Conservation (phyloP, 148 eudicot species). For the Diospyros kaki region DNA sequence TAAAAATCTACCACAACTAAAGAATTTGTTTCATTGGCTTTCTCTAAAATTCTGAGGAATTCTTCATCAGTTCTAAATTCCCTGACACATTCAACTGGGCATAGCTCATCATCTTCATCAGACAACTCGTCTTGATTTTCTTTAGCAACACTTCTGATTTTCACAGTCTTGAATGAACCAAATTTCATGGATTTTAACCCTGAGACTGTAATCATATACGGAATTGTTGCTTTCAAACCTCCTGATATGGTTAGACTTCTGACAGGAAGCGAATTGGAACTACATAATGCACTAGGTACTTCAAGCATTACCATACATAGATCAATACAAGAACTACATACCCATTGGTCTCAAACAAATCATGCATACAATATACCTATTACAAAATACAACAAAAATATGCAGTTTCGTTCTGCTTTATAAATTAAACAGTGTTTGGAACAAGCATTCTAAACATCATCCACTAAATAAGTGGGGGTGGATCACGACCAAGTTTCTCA, state of each 20-base stretch:
- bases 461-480: too few relatives aligned
- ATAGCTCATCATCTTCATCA: conserved; percentile 75
- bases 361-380: too few relatives aligned
- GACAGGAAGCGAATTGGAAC: conserved; percentile 13
- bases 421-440: too few relatives aligned
- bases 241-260: conserved; percentile 14
- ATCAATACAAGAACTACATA: too few relatives aligned
- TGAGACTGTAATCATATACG: neutral
- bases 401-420: too few relatives aligned
- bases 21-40: conserved; percentile 50
- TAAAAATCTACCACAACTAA: conserved; percentile 93
- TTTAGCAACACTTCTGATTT: conserved; percentile 25
- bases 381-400: too few relatives aligned
- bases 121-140: conserved; percentile 27
- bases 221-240: conserved; percentile 15
- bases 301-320: too few relatives aligned
- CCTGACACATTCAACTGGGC: conserved; percentile 88
- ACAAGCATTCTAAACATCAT: too few relatives aligned
- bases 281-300: too few relatives aligned
- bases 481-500: too few relatives aligned
- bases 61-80: conserved; percentile 80
- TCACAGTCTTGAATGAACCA: conserved; percentile 10
- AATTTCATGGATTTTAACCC: conserved; percentile 15
- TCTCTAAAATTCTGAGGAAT: conserved; percentile 50
- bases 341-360: too few relatives aligned